Evolutionary conservation across 495 filamentous ascomycete species (phyloP).

Genomic region (Penicillium argentinense): DNA sequence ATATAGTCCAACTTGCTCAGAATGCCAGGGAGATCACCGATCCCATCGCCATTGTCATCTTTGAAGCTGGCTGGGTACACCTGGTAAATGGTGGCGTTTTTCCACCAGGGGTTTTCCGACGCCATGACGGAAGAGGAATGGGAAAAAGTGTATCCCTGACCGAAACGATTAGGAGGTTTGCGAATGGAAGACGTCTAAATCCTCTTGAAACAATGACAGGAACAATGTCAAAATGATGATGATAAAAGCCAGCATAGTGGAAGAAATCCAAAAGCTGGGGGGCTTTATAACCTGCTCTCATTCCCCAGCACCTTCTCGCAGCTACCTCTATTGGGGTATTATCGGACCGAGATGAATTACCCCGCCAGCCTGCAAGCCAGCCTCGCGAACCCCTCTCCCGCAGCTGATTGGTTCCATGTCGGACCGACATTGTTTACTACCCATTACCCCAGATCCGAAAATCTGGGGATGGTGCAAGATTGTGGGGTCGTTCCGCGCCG

Average conservation of each 20-base stretch:
- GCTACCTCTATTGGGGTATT: constrained; percentile 16
- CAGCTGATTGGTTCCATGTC: constrained; percentile 5
- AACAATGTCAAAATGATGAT: no score
- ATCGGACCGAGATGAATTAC: constrained; percentile 13
- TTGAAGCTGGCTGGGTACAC: constrained; percentile 43
- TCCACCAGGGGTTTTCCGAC: constrained; percentile 33
- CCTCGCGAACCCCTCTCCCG: not conserved
- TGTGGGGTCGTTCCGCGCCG: no score
- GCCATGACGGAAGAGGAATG: constrained; percentile 8
- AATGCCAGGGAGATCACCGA: constrained; percentile 62
- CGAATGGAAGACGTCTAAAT: no score
- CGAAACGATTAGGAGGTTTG: no score
- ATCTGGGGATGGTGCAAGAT: no score
- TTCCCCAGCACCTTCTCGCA: constrained; percentile 2
- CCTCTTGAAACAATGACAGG: no score
- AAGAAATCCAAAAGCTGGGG: constrained; percentile 1
- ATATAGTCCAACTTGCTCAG: constrained; percentile 60
- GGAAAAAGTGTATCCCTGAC: no score
- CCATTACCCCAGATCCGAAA: no score
- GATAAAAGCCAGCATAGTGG: not conserved
- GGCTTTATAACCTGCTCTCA: constrained; percentile 2
- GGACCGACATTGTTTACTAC: not conserved
- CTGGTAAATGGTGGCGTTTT: constrained; percentile 41
- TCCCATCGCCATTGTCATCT: constrained; percentile 41
- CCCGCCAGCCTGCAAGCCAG: constrained; percentile 3